These are phyloP conservation scores for Acer yangbiense DNA, from an alignment of 345 rosid species.

Conservation along the genomic window DNA sequence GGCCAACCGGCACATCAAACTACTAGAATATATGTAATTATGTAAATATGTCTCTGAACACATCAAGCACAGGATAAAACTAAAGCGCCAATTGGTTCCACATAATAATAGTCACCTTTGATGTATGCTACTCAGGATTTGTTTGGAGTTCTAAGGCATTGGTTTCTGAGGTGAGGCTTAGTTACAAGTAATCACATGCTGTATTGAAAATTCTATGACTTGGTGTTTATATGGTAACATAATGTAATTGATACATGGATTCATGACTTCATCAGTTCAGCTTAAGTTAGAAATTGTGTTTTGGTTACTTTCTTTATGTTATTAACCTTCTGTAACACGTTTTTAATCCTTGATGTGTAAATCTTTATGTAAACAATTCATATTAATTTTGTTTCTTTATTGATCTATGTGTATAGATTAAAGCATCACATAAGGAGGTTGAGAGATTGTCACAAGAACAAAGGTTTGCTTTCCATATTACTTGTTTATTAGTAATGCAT, in stretches of 20 bases:
- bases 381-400: constrained; percentile 7
- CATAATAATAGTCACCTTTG: background rate
- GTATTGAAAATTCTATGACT: no score
- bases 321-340: background rate
- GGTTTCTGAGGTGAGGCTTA: background rate
- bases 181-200: no score
- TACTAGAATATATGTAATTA: background rate
- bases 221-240: background rate
- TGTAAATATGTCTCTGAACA: background rate
- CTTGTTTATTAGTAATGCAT: background rate
- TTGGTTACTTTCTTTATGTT: background rate
- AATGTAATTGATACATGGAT: background rate
- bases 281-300: constrained; percentile 2
- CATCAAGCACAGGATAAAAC: background rate
- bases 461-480: constrained; percentile 43
- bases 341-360: background rate
- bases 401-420: constrained; percentile 54
- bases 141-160: background rate
- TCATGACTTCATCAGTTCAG: background rate
- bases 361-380: background rate
- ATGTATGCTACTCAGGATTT: no score
- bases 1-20: background rate
- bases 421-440: constrained; percentile 70
- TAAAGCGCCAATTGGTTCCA: background rate
- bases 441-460: constrained; percentile 77